Percentiles rank a stretch among this genome's conserved stretches.
Conservation (phyloP, 257 asterid genomes). For the Osmanthus fragrans region DNA sequence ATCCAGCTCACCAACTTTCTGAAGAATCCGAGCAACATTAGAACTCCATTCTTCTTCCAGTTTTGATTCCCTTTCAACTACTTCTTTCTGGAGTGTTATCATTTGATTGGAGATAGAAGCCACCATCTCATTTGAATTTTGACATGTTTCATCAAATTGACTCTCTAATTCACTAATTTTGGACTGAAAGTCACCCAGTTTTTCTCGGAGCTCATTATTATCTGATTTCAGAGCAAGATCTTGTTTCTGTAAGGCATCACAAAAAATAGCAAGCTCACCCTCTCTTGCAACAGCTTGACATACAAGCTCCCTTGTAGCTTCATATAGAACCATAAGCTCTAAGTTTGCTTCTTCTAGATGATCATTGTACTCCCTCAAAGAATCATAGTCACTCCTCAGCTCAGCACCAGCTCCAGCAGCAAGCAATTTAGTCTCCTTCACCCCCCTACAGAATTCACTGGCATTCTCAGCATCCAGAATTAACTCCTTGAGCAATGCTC, state of each 20-base stretch:
- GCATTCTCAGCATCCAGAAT: conserved; percentile 52
- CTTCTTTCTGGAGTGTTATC: conserved; percentile 56
- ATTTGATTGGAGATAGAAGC: conserved; percentile 56
- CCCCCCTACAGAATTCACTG: conserved; percentile 44
- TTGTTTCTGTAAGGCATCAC: conserved; percentile 56
- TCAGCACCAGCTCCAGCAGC: conserved; percentile 43
- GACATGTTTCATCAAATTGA: conserved; percentile 52
- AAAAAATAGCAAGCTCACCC: conserved; percentile 52
- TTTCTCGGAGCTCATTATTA: conserved; percentile 53
- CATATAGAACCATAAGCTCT: conserved; percentile 72
- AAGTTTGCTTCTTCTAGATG: conserved; percentile 63
- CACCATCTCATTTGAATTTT: conserved; percentile 53
- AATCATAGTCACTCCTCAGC: conserved; percentile 38
- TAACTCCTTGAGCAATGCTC: conserved; percentile 49
- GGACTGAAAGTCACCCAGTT: conserved; percentile 44
- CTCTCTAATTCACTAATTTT: conserved; percentile 54
- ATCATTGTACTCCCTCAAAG: conserved; percentile 49
- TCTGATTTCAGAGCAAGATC: conserved; percentile 53
- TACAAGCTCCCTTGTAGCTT: conserved; percentile 54
- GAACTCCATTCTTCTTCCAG: conserved; percentile 68
- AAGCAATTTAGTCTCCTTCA: conserved; percentile 39
- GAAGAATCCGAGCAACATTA: conserved; percentile 52
- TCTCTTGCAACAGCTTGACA: conserved; percentile 43
- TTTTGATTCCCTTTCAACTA: conserved; percentile 47
- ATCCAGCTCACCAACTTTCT: conserved; percentile 55